Evolutionary conservation across 2,329 filamentous ascomycete genomes (phyloP), one percentile per base, ranked within the genome.

Genomic region (Xylaria sp.): DNA sequence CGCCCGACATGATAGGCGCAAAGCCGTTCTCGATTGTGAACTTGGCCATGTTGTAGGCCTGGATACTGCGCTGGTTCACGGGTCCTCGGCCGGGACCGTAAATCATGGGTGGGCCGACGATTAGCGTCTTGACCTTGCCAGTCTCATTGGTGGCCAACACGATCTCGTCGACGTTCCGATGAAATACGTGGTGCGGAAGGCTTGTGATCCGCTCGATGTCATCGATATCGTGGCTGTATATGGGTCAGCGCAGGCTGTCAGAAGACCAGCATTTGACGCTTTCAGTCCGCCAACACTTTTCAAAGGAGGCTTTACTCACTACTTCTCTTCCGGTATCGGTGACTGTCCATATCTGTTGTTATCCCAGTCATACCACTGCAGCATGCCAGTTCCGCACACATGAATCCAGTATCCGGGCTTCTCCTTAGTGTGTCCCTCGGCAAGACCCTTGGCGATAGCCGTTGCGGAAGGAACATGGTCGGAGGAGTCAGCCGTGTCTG

Each of bases 151-250:
- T 78, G 0, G 72, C 81, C 33, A 84, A 80, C n/a, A 94, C 86
- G 28, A 92, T 84, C 76, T 89, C 87, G 79, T 95, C 92, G 3
- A 93, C 87, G 74, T 90, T 83, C 15, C 90, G 87, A 80, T 94
- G 92, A 28, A 84, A 76, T 10, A 85, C 89, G 0, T 79, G 75
- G 74, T 89, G 86, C 0, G 89, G 89, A 0, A 92, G 75, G 12
- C 76, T 83, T 1, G 86, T 81, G 43, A 91, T 81, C 54, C 86
- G 85, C 13, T 82, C 80, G 46, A 92, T 83, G 60, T 85, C 86
- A 10, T 86, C 82, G 73, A 88, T 83, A 72, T 92, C 90, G 74
- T 89, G 81, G 78, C 70, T 72, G 1, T 36, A n/a, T 10, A 9
- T 4, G 55, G 5, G 49, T 69, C 33, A 71, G 54, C 18, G 3